phyloP scores from a whole-genome alignment of 2,329 filamentous ascomycete genomes.

The Neofusicoccum sp. region DNA sequence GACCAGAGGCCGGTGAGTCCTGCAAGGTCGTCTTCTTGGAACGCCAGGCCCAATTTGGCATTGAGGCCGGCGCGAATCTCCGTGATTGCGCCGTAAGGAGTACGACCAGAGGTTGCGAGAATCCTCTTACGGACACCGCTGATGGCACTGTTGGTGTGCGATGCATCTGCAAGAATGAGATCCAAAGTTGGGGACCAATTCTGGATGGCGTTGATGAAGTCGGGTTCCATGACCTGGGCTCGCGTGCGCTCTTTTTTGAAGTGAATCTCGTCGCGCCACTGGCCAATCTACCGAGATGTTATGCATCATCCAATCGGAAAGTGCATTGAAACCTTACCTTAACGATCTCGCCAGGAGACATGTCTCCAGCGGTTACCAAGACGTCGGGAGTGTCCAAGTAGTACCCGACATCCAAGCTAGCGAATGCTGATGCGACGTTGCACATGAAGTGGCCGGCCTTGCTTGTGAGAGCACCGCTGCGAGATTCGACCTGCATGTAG shows the following conservation, averaged over 20 bases:
- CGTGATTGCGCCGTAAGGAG: slow-evolving; percentile 47
- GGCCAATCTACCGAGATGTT: slow-evolving; percentile 14
- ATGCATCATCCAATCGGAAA: background rate
- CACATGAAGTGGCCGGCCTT: slow-evolving; percentile 64
- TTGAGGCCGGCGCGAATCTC: slow-evolving; percentile 48
- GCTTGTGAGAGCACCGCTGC: slow-evolving; percentile 41
- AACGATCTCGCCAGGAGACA: slow-evolving; percentile 76
- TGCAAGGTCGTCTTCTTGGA: slow-evolving; percentile 32
- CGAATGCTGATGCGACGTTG: slow-evolving; percentile 80
- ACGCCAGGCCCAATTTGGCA: slow-evolving; percentile 34
- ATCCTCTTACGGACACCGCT: slow-evolving; percentile 29
- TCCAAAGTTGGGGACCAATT: slow-evolving; percentile 62
- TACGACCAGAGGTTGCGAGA: slow-evolving; percentile 46
- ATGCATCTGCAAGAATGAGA: slow-evolving; percentile 35
- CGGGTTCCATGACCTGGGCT: slow-evolving; percentile 44
- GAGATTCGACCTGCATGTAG: slow-evolving; percentile 67
- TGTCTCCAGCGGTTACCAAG: slow-evolving; percentile 77
- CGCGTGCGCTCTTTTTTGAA: slow-evolving; percentile 43
- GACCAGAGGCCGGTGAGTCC: slow-evolving; percentile 43
- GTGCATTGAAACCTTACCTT: slow-evolving; percentile 53
- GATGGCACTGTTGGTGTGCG: slow-evolving; percentile 4
- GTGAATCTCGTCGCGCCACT: slow-evolving; percentile 20
- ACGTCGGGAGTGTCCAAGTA: slow-evolving; percentile 68
- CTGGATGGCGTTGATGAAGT: slow-evolving; percentile 63
- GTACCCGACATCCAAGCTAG: slow-evolving; percentile 63